These are phyloP conservation scores for Phytophthora vignae DNA, from an alignment of 352 stramenopile species.

Conservation along the genomic window DNA sequence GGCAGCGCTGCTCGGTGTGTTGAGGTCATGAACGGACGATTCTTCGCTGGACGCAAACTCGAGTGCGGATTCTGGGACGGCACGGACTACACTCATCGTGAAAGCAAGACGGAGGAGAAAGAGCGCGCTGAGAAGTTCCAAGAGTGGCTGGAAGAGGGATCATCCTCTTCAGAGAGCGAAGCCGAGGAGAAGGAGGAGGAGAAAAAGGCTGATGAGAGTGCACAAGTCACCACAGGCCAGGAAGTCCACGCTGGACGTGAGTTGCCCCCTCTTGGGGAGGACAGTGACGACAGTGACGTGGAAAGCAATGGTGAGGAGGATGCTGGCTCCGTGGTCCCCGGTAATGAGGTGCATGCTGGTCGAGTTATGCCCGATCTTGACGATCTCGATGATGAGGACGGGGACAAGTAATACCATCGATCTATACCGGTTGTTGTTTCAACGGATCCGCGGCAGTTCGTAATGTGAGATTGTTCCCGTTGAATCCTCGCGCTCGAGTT, in stretches of 20 bases:
- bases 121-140: constrained; percentile 94
- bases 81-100: constrained; percentile 92
- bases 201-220: constrained; percentile 22
- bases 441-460: constrained; percentile 27
- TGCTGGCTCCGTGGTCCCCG: constrained; percentile 2
- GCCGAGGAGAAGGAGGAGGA: constrained; percentile 38
- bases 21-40: constrained; percentile 90
- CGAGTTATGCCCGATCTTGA: constrained; percentile 67
- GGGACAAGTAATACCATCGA: constrained; percentile 9
- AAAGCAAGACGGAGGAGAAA: constrained; percentile 83
- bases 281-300: constrained; percentile 41
- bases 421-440: constrained; percentile 5
- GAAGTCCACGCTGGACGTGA: constrained; percentile 35
- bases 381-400: constrained; percentile 50
- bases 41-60: constrained; percentile 89
- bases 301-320: constrained; percentile 35
- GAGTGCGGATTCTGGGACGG: constrained; percentile 95
- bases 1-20: constrained; percentile 88
- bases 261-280: constrained; percentile 35
- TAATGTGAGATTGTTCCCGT: constrained; percentile 22
- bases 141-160: constrained; percentile 93
- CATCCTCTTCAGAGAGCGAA: constrained; percentile 63
- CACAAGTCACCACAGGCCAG: constrained; percentile 1
- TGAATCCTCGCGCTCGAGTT: constrained; percentile 19
- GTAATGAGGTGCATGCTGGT: constrained; percentile 50